These are phyloP conservation scores for Exophiala sp. DNA, from an alignment of 2,329 filamentous ascomycete genomes.

Conservation along the genomic window DNA sequence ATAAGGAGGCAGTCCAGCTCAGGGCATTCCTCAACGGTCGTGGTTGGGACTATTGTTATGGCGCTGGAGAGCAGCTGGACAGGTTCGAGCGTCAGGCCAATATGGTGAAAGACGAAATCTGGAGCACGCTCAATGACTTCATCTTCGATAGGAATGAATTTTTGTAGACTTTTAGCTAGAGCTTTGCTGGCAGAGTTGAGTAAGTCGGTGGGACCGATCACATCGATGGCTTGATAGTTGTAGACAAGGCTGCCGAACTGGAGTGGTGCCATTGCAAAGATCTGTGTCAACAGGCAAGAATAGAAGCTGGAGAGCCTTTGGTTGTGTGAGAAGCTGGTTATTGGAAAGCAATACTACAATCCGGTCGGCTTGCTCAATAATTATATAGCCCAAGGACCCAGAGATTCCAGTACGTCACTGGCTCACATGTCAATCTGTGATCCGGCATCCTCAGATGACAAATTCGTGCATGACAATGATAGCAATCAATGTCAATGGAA, in stretches of 20 bases:
- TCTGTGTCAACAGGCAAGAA: no score
- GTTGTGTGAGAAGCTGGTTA: no score
- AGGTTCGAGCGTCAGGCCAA: slow-evolving; percentile 3
- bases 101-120: slow-evolving; percentile 8
- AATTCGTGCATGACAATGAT: no score
- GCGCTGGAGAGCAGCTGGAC: not conserved
- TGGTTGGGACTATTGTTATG: not conserved
- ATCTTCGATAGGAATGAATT: not conserved
- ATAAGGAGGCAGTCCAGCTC: slow-evolving; percentile 9
- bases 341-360: no score
- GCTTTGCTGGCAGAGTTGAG: not conserved
- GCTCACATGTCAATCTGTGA: no score
- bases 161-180: not conserved
- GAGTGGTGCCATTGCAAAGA: slow-evolving; percentile 6
- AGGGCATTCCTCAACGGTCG: slow-evolving; percentile 4
- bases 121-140: not conserved
- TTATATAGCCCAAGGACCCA: no score
- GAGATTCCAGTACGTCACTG: no score
- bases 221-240: slow-evolving; percentile 12
- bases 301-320: no score
- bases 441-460: no score
- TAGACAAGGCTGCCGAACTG: slow-evolving; percentile 12
- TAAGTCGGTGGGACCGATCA: not conserved
- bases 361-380: no score
- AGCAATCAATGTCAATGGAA: no score